These are phyloP conservation scores for Knoxdaviesia proteae DNA, from an alignment of 2,329 filamentous ascomycete genomes.

Conservation along the genomic window DNA sequence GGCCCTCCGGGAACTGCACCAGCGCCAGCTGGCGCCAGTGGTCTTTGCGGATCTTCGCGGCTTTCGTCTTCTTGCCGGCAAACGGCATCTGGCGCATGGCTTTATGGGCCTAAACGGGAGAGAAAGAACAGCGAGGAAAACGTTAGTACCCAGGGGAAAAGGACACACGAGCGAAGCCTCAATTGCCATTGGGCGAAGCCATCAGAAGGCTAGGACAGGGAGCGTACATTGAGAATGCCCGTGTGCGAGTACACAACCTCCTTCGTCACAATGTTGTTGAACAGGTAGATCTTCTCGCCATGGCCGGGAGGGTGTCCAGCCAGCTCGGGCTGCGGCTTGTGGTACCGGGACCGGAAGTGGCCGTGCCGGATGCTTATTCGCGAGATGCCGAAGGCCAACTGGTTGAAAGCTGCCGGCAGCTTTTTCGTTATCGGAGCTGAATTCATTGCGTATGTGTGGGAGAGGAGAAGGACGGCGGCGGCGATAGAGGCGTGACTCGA, in stretches of 20 bases:
- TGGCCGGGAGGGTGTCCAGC: constrained; percentile 17
- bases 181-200: too few species aligned
- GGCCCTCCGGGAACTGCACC: constrained; percentile 33
- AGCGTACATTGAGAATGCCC: constrained; percentile 21
- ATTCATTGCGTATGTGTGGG: constrained; percentile 10
- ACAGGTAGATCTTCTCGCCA: constrained; percentile 37
- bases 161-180: too few species aligned
- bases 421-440: constrained; percentile 11
- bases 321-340: constrained; percentile 7
- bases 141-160: too few species aligned
- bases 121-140: background rate
- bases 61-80: constrained; percentile 47
- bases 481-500: too few species aligned
- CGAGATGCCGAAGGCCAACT: constrained; percentile 19
- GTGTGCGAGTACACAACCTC: constrained; percentile 31
- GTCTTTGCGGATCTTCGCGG: constrained; percentile 42
- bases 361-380: constrained; percentile 20
- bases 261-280: constrained; percentile 25
- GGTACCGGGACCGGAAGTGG: constrained; percentile 8
- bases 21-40: constrained; percentile 42
- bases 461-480: background rate
- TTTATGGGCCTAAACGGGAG: constrained; percentile 14
- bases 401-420: constrained; percentile 11
- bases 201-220: too few species aligned
- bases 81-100: constrained; percentile 37